Evolutionary conservation across 805 yeast genomes (phyloP).

Genomic region (Metschnikowia gruessii): DNA sequence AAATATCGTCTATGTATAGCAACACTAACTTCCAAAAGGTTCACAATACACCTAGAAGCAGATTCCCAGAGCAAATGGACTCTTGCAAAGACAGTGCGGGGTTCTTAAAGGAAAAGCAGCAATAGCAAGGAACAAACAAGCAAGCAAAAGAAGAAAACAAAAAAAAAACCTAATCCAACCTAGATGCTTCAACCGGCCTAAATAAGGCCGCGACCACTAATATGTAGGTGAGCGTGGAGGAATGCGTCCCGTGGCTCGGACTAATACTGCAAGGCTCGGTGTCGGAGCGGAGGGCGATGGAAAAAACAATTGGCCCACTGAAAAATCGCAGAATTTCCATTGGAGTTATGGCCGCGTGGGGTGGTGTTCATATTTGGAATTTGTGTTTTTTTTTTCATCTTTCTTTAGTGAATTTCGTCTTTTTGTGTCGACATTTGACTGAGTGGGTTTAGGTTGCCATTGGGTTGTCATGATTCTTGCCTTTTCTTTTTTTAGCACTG

Average conservation of each 20-base stretch:
- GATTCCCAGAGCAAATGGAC: neutral
- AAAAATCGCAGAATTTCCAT: too few species aligned
- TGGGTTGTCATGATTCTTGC: too few species aligned
- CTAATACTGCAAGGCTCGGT: conserved; percentile 3
- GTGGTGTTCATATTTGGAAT: too few species aligned
- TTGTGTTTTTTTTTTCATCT: too few species aligned
- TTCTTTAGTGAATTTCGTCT: too few species aligned
- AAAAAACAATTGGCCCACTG: neutral
- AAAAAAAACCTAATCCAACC: neutral
- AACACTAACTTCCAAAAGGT: neutral
- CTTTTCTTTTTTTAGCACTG: neutral
- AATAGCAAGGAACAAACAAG: conserved; percentile 1
- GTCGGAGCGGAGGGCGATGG: neutral
- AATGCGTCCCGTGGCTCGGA: conserved; percentile 14
- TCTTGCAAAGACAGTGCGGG: neutral
- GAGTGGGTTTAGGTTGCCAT: too few species aligned
- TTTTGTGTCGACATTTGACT: too few species aligned
- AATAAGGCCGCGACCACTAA: conserved; percentile 14
- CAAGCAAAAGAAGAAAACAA: conserved; percentile 1
- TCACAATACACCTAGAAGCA: neutral
- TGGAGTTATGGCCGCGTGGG: too few species aligned
- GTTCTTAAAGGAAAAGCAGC: conserved; percentile 2
- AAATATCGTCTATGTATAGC: conserved; percentile 5
- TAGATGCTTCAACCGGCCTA: conserved; percentile 10
- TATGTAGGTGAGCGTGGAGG: conserved; percentile 18